A percentile compares a stretch with the other conserved stretches of the same genome.
Conservation (phyloP, 805 yeast genomes). For the Yarrowia sp. region DNA sequence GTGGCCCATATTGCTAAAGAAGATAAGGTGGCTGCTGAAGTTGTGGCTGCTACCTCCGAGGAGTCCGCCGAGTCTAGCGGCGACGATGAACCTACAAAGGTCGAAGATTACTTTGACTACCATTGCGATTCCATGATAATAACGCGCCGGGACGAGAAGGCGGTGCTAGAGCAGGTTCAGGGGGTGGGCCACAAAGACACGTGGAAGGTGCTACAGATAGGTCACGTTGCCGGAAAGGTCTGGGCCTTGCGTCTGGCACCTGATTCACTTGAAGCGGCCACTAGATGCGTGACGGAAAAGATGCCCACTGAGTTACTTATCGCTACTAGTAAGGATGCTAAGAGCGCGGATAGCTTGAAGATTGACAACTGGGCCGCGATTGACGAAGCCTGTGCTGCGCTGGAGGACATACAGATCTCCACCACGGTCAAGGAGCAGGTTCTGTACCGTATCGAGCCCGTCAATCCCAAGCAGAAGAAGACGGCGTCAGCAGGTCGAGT, state of each 20-base stretch:
- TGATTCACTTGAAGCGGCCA: background rate
- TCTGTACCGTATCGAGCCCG: constrained; percentile 18
- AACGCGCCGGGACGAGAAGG: background rate
- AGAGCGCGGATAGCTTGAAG: background rate
- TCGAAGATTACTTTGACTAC: background rate
- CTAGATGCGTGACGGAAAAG: constrained; percentile 5
- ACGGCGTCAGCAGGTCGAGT: background rate
- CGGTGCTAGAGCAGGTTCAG: background rate
- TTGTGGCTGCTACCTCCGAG: background rate
- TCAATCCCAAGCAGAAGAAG: constrained; percentile 5
- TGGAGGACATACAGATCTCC: background rate
- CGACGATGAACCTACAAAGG: background rate
- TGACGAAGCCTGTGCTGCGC: background rate
- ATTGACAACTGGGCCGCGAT: background rate
- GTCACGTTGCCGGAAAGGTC: constrained; percentile 4
- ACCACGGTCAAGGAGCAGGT: constrained; percentile 17
- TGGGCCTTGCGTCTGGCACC: constrained; percentile 12
- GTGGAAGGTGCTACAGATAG: constrained; percentile 15
- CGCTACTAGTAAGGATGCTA: constrained; percentile 12
- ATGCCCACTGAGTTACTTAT: background rate
- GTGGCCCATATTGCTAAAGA: background rate
- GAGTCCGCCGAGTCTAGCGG: background rate
- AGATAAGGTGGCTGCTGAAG: constrained; percentile 1
- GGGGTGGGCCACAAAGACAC: background rate
- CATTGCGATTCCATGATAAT: constrained; percentile 19